Conservation (phyloP, 371 early-diverging fungal genomes). For the Rhizomucor pusillus region DNA sequence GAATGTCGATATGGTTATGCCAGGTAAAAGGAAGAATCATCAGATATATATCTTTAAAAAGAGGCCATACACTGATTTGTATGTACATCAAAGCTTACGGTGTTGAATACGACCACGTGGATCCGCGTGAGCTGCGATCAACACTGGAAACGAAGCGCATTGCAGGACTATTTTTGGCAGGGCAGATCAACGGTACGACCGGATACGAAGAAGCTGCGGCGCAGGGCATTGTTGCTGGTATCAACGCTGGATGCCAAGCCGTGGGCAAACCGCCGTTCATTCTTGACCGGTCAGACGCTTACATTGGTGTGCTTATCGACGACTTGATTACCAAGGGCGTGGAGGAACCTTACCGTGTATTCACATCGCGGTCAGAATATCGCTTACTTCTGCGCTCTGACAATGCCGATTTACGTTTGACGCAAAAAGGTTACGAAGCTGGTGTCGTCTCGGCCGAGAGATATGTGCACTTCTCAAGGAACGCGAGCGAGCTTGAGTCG, state of each 20-base stretch:
- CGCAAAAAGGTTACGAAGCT: conserved; percentile 56
- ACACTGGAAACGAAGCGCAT: conserved; percentile 81
- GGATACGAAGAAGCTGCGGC: conserved; percentile 91
- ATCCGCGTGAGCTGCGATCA: conserved; percentile 77
- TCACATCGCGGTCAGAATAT: conserved; percentile 85
- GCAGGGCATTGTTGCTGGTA: conserved; percentile 84
- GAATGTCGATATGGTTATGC: conserved; percentile 72
- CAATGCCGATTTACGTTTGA: conserved; percentile 81
- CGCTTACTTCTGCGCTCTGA: conserved; percentile 74
- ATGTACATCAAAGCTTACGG: conserved; percentile 71
- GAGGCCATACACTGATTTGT: background rate
- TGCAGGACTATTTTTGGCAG: conserved; percentile 76
- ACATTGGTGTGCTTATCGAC: conserved; percentile 85
- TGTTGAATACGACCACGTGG: conserved; percentile 86
- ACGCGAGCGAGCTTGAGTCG: conserved; percentile 27
- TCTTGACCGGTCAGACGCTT: conserved; percentile 78
- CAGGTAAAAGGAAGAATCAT: conserved; percentile 37
- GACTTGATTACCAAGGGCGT: conserved; percentile 84
- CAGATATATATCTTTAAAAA: background rate
- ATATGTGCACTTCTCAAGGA: conserved; percentile 38
- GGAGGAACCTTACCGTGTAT: conserved; percentile 84
- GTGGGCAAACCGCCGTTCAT: conserved; percentile 56
- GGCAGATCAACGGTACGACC: conserved; percentile 89
- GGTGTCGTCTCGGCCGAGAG: conserved; percentile 52
- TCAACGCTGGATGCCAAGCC: conserved; percentile 71